Evolutionary conservation across 2,329 filamentous ascomycete species (phyloP).

Genomic region (Nothophoma quercina): DNA sequence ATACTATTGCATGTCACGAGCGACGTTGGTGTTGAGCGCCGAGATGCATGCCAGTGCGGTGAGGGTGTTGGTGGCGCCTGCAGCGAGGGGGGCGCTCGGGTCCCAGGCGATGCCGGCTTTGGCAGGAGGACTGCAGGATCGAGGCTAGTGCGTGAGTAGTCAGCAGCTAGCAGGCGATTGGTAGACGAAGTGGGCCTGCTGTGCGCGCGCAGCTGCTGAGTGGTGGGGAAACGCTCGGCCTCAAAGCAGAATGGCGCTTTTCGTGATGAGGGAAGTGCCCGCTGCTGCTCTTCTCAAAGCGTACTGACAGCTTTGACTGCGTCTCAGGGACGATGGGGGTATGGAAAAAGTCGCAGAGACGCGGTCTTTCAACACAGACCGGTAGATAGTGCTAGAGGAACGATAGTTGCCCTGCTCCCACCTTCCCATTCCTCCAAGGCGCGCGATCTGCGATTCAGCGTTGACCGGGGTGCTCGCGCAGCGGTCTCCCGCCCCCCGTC

Average conservation of each 20-base stretch:
- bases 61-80: slow-evolving; percentile 28
- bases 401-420: not conserved
- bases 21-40: slow-evolving; percentile 18
- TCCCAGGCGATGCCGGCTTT: slow-evolving; percentile 11
- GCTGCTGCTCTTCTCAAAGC: slow-evolving; percentile 23
- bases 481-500: slow-evolving; percentile 16
- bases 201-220: not conserved
- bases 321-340: slow-evolving; percentile 6
- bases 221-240: slow-evolving; percentile 15
- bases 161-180: slow-evolving; percentile 11
- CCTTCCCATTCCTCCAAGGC: slow-evolving; percentile 9
- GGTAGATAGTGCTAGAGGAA: not conserved
- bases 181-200: slow-evolving; percentile 1
- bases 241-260: slow-evolving; percentile 15
- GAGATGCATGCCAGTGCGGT: slow-evolving; percentile 1
- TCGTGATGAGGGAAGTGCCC: slow-evolving; percentile 21
- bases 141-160: slow-evolving; percentile 13
- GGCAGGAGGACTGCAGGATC: slow-evolving; percentile 20
- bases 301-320: slow-evolving; percentile 22
- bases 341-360: not conserved
- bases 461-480: slow-evolving; percentile 20
- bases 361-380: not conserved
- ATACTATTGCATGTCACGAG: not conserved
- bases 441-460: slow-evolving; percentile 19
- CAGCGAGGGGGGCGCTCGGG: slow-evolving; percentile 9